Percentiles rank a stretch among this genome's conserved stretches.
Conservation (phyloP, 2,329 filamentous ascomycete genomes). For the Monosporascus sp. region DNA sequence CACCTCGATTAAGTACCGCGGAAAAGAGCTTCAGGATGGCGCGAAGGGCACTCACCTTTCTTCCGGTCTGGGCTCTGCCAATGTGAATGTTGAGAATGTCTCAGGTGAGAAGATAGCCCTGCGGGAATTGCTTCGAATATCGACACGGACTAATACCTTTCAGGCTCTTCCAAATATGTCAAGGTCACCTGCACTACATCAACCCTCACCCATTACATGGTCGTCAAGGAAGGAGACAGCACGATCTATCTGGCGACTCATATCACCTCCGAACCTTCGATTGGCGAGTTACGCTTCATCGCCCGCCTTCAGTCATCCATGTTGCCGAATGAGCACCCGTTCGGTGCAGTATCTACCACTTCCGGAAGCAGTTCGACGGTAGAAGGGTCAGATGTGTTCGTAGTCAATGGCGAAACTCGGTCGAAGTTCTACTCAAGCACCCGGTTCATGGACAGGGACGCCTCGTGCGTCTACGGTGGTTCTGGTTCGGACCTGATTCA, state of each 20-base stretch:
- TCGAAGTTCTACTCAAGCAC: conserved; percentile 66
- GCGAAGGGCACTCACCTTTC: conserved; percentile 49
- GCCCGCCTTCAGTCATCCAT: conserved; percentile 49
- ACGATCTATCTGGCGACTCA: conserved; percentile 58
- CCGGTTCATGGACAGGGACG: conserved; percentile 63
- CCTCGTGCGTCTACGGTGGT: conserved; percentile 54
- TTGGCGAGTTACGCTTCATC: conserved; percentile 61
- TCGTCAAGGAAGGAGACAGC: conserved; percentile 54
- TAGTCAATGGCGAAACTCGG: conserved; percentile 57
- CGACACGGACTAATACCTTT: not conserved
- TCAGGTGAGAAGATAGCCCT: conserved; percentile 15
- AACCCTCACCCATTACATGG: conserved; percentile 60
- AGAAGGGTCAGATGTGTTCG: conserved; percentile 54
- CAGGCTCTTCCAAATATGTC: conserved; percentile 37
- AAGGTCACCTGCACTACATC: conserved; percentile 56
- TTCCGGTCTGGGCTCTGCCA: conserved; percentile 53
- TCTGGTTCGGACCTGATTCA: conserved; percentile 41
- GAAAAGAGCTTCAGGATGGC: conserved; percentile 52
- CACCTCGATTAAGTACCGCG: conserved; percentile 55
- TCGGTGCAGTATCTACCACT: conserved; percentile 51
- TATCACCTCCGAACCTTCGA: conserved; percentile 48
- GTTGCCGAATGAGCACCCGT: conserved; percentile 48
- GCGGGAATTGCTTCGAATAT: not conserved
- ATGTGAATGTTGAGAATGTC: conserved; percentile 41
- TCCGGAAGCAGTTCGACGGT: conserved; percentile 43